These are phyloP conservation scores for Agaricales sp. DNA, from an alignment of 1,284 basidiomycete species.

Conservation along the genomic window DNA sequence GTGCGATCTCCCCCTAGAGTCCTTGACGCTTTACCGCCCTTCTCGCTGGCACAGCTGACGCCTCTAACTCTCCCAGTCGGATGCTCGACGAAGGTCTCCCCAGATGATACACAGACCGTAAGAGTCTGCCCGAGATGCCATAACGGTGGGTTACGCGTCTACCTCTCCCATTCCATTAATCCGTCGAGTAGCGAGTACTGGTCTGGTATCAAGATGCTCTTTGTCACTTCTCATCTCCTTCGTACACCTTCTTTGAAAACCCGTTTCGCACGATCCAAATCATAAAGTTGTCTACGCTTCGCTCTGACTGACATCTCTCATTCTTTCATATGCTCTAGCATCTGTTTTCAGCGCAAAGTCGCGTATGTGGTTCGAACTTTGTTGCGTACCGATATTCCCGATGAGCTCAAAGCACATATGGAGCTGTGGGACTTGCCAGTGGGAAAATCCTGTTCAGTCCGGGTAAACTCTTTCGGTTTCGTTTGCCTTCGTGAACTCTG, in stretches of 20 bases:
- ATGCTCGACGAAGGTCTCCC: constrained; percentile 33
- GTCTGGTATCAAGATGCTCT: too few species aligned
- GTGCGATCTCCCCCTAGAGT: neutral
- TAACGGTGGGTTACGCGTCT: constrained; percentile 24
- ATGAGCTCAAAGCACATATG: constrained; percentile 34
- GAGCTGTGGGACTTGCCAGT: constrained; percentile 42
- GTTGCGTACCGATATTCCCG: constrained; percentile 39
- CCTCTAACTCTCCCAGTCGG: too few species aligned
- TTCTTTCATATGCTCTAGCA: constrained; percentile 16
- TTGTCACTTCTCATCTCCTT: neutral
- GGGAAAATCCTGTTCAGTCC: constrained; percentile 23
- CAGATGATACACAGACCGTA: constrained; percentile 28
- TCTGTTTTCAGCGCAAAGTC: constrained; percentile 36
- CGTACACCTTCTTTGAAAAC: neutral
- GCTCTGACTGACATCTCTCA: too few species aligned
- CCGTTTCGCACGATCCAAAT: neutral
- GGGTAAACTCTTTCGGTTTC: neutral
- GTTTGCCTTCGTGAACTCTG: neutral
- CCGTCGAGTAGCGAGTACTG: too few species aligned
- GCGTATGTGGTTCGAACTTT: constrained; percentile 40
- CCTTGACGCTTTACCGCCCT: neutral
- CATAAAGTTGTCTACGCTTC: neutral
- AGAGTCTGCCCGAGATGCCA: constrained; percentile 40
- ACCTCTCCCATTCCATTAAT: neutral
- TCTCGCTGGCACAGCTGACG: too few species aligned